Evolutionary conservation across 1,139 yeast species (phyloP), one percentile per base, ranked within the genome.

Genomic region (Saccharomycopsis hybrid): DNA sequence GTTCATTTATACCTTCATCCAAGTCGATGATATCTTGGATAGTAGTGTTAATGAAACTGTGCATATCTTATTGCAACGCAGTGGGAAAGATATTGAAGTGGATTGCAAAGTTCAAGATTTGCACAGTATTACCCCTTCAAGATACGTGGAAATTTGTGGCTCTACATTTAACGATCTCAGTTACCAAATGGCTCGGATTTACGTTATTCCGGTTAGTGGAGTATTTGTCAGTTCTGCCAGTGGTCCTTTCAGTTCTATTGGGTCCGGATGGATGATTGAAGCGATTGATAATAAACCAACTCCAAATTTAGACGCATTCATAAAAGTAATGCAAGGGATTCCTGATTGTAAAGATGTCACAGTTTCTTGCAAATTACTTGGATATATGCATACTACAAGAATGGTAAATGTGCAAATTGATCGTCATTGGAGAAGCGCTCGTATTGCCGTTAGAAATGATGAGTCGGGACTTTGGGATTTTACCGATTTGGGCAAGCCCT

Each of bases 391-490:
- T 62, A 76, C 87, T 1, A 83, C 82, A 46, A 70, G 77, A 46
- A 77, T 81, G 47, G 68, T 74, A 4, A 75, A 80, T 25, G 76
- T 85, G 5, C 80, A 77, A 59, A 74, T 88, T 51, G 95, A 87
- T 61, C 79, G 96, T 59, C 95, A 86, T 66, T 88, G 96, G 96
- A 73, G 76, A 53, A 73, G 82, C 33, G 84, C 88, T 64, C 76
- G 84, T 59, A 59, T 82, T 52, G 94, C 92, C 3, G 73, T 76
- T 2, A 74, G 96, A 66, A 86, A 89, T 62, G 96, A 88, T 62
- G 64, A 59, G 7, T 80, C 95, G 1, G 97, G 97, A 2, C 65
- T 87, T 32, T 89, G 97, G 97, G 95, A 89, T 63, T 86, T 82
- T 62, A 72, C 73, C 8, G 76, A 78, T 38, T 64, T 88, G 31